Base-by-base conservation (phyloP, 2,329 filamentous ascomycete species). In the Colletotrichum magnum region DNA sequence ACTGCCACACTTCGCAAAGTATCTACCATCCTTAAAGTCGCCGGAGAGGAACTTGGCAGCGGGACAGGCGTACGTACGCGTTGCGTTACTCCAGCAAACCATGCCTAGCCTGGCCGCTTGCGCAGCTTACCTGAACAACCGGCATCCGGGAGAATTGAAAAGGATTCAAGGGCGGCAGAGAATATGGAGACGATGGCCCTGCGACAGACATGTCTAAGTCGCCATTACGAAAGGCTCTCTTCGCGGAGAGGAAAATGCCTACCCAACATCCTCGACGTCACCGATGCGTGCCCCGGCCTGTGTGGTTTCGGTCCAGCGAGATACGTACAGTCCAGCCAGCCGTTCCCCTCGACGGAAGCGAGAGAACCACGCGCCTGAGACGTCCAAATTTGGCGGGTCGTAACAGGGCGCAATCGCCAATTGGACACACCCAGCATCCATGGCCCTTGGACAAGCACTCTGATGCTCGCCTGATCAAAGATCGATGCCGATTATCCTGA, bases 331-430 rank as follows among this genome's bases (percentile, higher is more conserved):
- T 7, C 6, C 18, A 47, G 10, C 18, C 16, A 16, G 45, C 45
- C 16, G 45, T 47, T 15, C 16, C 45, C 47, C 21, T 50, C 21
- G 16, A 21, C 13, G 18, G 47, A n/a, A 26, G 41, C n/a, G 32
- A 52, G 52, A 48, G 54, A 65, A 54, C 48, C 28, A 59, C 66
- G 66, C 54, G 48, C 50, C 66, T 59, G 66, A 65, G 66, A 65
- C 66, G 61, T 69, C 66, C 65, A 56, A 65, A 65, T 65, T 54
- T 69, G 66, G 48, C 65, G 15, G 52, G 51, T 53, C 26, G 32
- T 26, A 24, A n/a, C 58, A 52, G 43, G 58, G 21, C 21, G 21
- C 21, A 24, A 24, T 24, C 21, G 21, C 21, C 32, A 36, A 36
- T 36, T 36, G 32, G 32, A 36, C 32, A 36, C 7, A 6, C 32